A percentile compares a stretch with the other conserved stretches of the same genome.
phyloP scores from a whole-genome alignment of 805 yeast genomes.

The Cyberlindnera galapagoensis region DNA sequence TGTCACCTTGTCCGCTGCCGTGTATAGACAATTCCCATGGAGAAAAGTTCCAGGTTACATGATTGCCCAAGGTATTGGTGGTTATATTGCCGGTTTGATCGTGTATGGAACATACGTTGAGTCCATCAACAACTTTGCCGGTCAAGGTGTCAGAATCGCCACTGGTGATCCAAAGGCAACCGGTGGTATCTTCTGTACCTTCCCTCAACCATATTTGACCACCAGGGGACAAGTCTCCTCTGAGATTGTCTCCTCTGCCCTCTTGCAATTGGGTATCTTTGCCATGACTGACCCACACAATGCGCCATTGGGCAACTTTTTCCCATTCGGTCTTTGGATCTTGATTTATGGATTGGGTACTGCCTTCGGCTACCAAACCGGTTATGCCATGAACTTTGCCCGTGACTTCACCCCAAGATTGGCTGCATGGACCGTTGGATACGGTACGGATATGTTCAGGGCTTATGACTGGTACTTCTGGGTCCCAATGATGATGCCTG shows the following conservation, averaged over 20 bases:
- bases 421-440: constrained; percentile 42
- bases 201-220: constrained; percentile 34
- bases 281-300: constrained; percentile 48
- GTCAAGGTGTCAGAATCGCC: constrained; percentile 21
- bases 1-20: constrained; percentile 39
- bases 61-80: constrained; percentile 43
- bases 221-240: constrained; percentile 40
- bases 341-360: constrained; percentile 40
- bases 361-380: constrained; percentile 46
- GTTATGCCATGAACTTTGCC: constrained; percentile 47
- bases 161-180: constrained; percentile 26
- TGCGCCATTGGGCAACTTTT: constrained; percentile 37
- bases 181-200: constrained; percentile 42
- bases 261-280: constrained; percentile 40
- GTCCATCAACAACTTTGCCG: constrained; percentile 33
- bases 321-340: constrained; percentile 41
- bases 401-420: constrained; percentile 51
- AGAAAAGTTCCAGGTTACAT: constrained; percentile 39
- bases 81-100: constrained; percentile 38
- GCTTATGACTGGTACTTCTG: constrained; percentile 40
- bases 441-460: constrained; percentile 34
- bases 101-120: constrained; percentile 39
- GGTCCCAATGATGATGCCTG: constrained; percentile 48
- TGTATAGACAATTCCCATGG: constrained; percentile 47
- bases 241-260: constrained; percentile 39